A percentile compares a stretch with the other conserved stretches of the same genome.
These are phyloP conservation scores for Verticillium tricorpus DNA, from an alignment of 2,329 filamentous ascomycete genomes.

Conservation along the genomic window DNA sequence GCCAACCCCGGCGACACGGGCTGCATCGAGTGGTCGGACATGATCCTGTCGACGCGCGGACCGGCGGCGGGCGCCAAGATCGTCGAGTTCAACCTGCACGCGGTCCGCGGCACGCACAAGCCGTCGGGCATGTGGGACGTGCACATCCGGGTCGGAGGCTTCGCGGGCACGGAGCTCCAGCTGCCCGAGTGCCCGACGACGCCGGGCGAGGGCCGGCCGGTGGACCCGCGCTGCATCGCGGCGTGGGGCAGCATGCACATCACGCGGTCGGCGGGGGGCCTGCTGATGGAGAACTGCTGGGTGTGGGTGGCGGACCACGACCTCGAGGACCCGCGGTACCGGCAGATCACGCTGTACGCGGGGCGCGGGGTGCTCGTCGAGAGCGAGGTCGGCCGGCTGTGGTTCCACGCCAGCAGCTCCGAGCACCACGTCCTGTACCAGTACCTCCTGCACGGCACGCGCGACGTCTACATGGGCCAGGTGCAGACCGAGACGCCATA, in stretches of 20 bases:
- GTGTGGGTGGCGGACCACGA: conserved; percentile 50
- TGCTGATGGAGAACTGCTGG: conserved; percentile 42
- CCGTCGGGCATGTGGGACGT: conserved; percentile 67
- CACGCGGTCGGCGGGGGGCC: conserved; percentile 28
- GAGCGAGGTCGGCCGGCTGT: conserved; percentile 39
- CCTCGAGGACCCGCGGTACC: conserved; percentile 42
- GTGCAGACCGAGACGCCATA: conserved; percentile 70
- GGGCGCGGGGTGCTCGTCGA: conserved; percentile 48
- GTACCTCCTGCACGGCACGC: conserved; percentile 59
- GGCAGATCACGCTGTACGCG: conserved; percentile 46
- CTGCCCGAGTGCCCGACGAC: conserved; percentile 55
- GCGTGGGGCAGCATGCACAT: conserved; percentile 40
- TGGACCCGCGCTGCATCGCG: conserved; percentile 29
- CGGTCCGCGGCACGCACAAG: conserved; percentile 23
- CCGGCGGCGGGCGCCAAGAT: conserved; percentile 63
- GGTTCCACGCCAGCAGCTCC: conserved; percentile 60
- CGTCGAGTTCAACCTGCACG: conserved; percentile 68
- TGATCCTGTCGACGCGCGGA: conserved; percentile 66
- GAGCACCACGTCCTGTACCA: conserved; percentile 67
- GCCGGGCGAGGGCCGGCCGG: conserved; percentile 18
- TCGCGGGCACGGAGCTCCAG: conserved; percentile 64
- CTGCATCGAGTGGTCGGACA: conserved; percentile 65
- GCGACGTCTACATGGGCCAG: conserved; percentile 58
- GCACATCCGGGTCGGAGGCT: conserved; percentile 71
- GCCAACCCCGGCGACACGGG: conserved; percentile 59